Evolutionary conservation across 1,139 yeast genomes (phyloP).

Genomic region (Zhuliangozyma blackwelliae): DNA sequence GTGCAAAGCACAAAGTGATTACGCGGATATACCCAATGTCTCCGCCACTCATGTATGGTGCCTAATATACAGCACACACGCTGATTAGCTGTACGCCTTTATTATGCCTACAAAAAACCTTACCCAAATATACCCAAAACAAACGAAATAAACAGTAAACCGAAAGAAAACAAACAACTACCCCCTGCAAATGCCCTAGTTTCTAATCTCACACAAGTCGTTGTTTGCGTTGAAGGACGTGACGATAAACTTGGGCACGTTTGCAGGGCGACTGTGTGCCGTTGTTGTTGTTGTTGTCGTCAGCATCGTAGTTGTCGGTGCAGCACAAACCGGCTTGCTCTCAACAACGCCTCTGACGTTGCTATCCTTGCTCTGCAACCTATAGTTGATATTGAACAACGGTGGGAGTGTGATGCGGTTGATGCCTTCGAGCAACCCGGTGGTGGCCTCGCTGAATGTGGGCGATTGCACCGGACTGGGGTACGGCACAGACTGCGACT

Average conservation of each 20-base stretch:
- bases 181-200: not conserved
- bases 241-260: conserved; percentile 18
- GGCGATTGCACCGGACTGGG: conserved; percentile 23
- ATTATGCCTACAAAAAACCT: not conserved
- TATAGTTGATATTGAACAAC: conserved; percentile 9
- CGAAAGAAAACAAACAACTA: not conserved
- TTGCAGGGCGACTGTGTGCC: conserved; percentile 1
- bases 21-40: no score
- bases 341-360: conserved; percentile 10
- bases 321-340: not conserved
- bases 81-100: no score
- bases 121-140: not conserved
- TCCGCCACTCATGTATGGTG: no score
- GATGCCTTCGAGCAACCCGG: conserved; percentile 10
- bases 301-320: no score
- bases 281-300: not conserved
- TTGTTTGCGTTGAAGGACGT: conserved; percentile 24
- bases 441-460: conserved; percentile 8
- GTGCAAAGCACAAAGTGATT: no score
- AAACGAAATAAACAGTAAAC: not conserved
- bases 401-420: conserved; percentile 16
- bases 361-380: conserved; percentile 12
- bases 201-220: conserved; percentile 22
- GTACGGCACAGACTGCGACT: conserved; percentile 10
- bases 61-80: no score